Percentiles rank a stretch among this genome's conserved stretches.
These are phyloP conservation scores for Wickerhamiella azymoides DNA, from an alignment of 805 yeast genomes.

Conservation along the genomic window DNA sequence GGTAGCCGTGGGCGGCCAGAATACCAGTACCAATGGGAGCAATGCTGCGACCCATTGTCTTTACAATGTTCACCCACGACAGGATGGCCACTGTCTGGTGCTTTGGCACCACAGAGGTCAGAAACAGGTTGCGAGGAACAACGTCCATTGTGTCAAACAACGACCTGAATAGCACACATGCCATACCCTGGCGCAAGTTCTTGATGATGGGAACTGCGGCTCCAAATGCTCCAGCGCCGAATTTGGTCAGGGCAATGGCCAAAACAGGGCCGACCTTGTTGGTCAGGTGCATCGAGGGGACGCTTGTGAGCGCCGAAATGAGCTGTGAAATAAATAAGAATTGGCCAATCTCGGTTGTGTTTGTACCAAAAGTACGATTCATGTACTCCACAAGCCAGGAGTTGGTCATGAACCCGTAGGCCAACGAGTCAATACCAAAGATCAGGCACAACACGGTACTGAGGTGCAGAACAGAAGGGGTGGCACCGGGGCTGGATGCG, in stretches of 20 bases:
- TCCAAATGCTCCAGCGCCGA: conserved; percentile 61
- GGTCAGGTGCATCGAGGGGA: conserved; percentile 60
- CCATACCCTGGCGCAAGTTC: conserved; percentile 32
- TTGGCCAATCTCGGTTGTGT: conserved; percentile 51
- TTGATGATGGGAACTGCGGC: conserved; percentile 38
- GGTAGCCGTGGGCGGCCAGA: conserved; percentile 35
- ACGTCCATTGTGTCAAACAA: conserved; percentile 75
- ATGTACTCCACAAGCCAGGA: conserved; percentile 84
- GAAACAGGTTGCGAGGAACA: conserved; percentile 72
- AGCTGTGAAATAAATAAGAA: conserved; percentile 17
- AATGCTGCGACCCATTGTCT: conserved; percentile 68
- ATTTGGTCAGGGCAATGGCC: conserved; percentile 60
- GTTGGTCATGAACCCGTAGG: conserved; percentile 75
- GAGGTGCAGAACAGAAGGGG: neutral
- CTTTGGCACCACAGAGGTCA: conserved; percentile 50
- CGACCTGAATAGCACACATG: conserved; percentile 40
- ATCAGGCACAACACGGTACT: conserved; percentile 14
- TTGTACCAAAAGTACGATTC: conserved; percentile 37
- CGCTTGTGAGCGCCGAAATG: conserved; percentile 39
- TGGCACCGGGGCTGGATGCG: neutral
- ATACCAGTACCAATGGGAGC: conserved; percentile 75
- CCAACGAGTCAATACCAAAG: conserved; percentile 78
- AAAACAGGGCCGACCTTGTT: conserved; percentile 60
- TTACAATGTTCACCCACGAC: conserved; percentile 77
- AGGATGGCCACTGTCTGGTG: conserved; percentile 56